Conservation (phyloP, 1,284 basidiomycete genomes). For the Ustilago esculenta region DNA sequence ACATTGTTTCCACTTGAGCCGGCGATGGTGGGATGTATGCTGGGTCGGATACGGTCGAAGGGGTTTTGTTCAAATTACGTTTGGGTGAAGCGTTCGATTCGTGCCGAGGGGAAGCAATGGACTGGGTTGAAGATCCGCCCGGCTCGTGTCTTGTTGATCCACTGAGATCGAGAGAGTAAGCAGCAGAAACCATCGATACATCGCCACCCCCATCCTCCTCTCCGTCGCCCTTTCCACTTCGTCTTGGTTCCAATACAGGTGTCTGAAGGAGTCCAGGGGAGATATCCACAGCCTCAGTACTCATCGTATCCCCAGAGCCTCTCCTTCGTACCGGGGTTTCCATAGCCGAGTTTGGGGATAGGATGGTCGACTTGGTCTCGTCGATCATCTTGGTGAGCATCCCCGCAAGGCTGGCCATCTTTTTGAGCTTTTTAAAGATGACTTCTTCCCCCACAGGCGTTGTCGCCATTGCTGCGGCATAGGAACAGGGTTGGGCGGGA, state of each 20-base stretch:
- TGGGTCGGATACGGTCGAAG: neutral
- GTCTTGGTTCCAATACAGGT: neutral
- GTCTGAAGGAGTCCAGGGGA: constrained; percentile 25
- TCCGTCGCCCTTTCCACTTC: neutral
- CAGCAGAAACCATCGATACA: constrained; percentile 30
- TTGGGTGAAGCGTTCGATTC: no score
- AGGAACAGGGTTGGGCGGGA: neutral
- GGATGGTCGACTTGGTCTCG: constrained; percentile 33
- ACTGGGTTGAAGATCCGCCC: no score
- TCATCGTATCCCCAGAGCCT: neutral
- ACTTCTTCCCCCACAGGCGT: constrained; percentile 15
- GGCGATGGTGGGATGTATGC: constrained; percentile 10
- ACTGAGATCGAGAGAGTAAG: constrained; percentile 31
- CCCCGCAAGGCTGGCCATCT: constrained; percentile 32
- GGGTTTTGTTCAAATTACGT: no score
- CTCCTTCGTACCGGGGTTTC: constrained; percentile 13
- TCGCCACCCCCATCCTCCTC: constrained; percentile 2
- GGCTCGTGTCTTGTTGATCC: neutral
- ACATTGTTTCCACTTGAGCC: constrained; percentile 33
- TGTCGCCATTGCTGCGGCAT: neutral
- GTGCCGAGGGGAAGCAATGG: no score
- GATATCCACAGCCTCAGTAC: constrained; percentile 14
- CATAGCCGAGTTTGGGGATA: constrained; percentile 5
- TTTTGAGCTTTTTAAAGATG: constrained; percentile 28
- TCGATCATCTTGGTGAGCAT: constrained; percentile 44